These are phyloP conservation scores for Deinandra increscens DNA, from an alignment of 129 eudicot genomes.

Conservation along the genomic window DNA sequence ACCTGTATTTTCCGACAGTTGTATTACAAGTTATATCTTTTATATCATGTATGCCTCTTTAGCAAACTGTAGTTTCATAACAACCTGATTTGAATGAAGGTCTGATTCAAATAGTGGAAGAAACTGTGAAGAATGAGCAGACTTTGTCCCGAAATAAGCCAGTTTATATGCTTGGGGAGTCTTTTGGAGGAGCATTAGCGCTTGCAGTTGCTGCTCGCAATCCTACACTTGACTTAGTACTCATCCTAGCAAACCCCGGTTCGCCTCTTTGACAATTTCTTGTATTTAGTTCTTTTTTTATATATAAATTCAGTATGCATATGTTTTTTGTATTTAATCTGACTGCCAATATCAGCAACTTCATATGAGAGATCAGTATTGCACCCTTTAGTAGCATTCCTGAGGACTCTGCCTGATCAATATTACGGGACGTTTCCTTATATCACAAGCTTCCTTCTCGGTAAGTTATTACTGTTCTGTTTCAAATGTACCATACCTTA, in stretches of 20 bases:
- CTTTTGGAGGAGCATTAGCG: conserved; percentile 81
- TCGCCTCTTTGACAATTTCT: neutral
- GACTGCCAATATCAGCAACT: conserved; percentile 70
- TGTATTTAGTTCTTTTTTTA: neutral
- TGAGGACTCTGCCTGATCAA: conserved; percentile 67
- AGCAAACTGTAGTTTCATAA: neutral
- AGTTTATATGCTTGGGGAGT: conserved; percentile 75
- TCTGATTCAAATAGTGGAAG: conserved; percentile 59
- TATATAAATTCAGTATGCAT: neutral
- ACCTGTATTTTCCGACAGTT: neutral
- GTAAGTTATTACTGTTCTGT: conserved; percentile 29
- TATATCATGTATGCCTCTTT: neutral
- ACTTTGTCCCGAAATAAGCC: conserved; percentile 64
- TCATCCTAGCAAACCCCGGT: conserved; percentile 82
- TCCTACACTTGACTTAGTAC: conserved; percentile 63
- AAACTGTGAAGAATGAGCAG: conserved; percentile 60
- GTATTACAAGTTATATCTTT: neutral
- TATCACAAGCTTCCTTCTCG: conserved; percentile 59
- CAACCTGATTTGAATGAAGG: conserved; percentile 35
- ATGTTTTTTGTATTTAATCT: neutral
- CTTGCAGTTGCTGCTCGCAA: conserved; percentile 81
- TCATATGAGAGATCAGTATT: conserved; percentile 70
- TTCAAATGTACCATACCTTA: no score
- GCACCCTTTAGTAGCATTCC: conserved; percentile 59
- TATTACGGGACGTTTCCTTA: conserved; percentile 64